These are phyloP conservation scores for Saturnispora halmiae DNA, from an alignment of 805 yeast species.

Conservation along the genomic window DNA sequence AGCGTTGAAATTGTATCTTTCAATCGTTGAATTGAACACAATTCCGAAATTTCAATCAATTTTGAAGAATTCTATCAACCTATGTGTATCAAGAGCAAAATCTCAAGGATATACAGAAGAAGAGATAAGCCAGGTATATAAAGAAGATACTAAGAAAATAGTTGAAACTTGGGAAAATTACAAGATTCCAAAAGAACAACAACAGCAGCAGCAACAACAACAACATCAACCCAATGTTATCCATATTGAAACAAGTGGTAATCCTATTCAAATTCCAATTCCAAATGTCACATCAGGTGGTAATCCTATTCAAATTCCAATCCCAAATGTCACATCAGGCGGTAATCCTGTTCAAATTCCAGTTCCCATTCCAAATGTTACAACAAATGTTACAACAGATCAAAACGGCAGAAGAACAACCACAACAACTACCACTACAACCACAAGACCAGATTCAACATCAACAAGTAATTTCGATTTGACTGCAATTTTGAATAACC, in stretches of 20 bases:
- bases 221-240: background rate
- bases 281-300: background rate
- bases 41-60: constrained; percentile 1
- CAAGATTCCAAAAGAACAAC: background rate
- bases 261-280: background rate
- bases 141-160: background rate
- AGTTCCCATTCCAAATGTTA: background rate
- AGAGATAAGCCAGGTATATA: background rate
- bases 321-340: background rate
- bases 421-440: background rate
- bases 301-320: background rate
- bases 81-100: background rate
- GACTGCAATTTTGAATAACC: background rate
- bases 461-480: background rate
- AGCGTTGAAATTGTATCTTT: background rate
- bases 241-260: background rate
- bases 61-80: background rate
- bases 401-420: background rate
- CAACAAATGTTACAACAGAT: background rate
- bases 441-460: background rate
- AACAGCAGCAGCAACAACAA: background rate
- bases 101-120: constrained; percentile 5
- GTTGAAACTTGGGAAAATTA: background rate
- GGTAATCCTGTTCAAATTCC: background rate
- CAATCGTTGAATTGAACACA: background rate